A percentile compares a stretch with the other conserved stretches of the same genome.
phyloP scores from a whole-genome alignment of 2,329 filamentous ascomycete species.

The Domatiomyces catenatus region DNA sequence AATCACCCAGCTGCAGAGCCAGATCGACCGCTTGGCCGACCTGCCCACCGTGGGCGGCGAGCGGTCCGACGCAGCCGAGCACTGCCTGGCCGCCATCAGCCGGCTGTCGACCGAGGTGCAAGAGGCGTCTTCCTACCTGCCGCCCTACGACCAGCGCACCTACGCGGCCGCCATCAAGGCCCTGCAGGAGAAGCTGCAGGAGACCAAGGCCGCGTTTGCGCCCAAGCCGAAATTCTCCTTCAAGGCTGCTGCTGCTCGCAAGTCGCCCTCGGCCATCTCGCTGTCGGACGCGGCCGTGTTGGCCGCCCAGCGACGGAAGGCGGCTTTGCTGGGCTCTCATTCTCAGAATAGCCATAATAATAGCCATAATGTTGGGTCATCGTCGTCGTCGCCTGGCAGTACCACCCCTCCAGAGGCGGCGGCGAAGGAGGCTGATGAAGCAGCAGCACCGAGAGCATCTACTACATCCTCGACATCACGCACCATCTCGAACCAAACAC shows the following conservation, averaged over 20 bases:
- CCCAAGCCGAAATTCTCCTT: conserved; percentile 76
- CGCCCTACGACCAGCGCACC: conserved; percentile 75
- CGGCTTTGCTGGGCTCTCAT: conserved; percentile 29
- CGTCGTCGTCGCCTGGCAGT: too few species aligned
- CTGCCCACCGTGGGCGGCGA: conserved; percentile 53
- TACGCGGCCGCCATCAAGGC: conserved; percentile 75
- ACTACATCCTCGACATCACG: conserved; percentile 43
- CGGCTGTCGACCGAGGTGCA: conserved; percentile 69
- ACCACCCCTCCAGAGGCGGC: too few species aligned
- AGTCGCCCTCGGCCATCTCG: conserved; percentile 40
- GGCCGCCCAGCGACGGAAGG: conserved; percentile 33
- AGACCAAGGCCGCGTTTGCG: conserved; percentile 49
- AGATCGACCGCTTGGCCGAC: conserved; percentile 53
- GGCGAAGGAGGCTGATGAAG: not conserved
- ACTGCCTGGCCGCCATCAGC: conserved; percentile 64
- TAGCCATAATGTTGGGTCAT: too few species aligned
- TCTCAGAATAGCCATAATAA: conserved; percentile 1
- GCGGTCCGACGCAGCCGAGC: conserved; percentile 64
- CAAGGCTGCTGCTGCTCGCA: conserved; percentile 39
- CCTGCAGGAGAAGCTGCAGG: conserved; percentile 62
- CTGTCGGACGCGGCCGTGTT: conserved; percentile 42
- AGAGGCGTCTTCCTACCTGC: conserved; percentile 66
- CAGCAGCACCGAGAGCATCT: conserved; percentile 42
- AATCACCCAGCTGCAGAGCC: conserved; percentile 57
- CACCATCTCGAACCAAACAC: conserved; percentile 49